A percentile compares a stretch with the other conserved stretches of the same genome.
phyloP scores from a whole-genome alignment of 148 eudicot species.

The Nepenthes mirabilis region DNA sequence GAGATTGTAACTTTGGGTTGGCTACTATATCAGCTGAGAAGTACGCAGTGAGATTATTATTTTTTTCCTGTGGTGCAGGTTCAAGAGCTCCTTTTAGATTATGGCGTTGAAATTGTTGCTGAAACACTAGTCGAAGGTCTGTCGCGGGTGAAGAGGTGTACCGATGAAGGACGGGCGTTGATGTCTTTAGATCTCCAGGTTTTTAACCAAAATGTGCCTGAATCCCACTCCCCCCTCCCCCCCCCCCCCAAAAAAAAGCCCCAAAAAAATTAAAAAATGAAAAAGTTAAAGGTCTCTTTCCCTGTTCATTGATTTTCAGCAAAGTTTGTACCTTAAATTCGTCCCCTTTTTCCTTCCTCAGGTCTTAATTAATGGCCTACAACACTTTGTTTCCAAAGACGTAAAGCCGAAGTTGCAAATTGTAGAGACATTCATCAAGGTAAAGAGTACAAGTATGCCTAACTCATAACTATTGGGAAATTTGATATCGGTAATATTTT shows the following conservation, averaged over 20 bases:
- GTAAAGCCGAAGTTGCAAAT: slow-evolving; percentile 70
- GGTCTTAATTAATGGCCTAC: slow-evolving; percentile 93
- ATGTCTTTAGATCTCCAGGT: slow-evolving; percentile 99
- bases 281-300: neutral
- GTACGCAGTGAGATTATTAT: neutral
- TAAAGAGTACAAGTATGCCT: slow-evolving; percentile 6
- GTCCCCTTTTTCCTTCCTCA: slow-evolving; percentile 12
- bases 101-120: slow-evolving; percentile 82
- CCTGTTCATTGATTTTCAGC: neutral
- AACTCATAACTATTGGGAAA: neutral
- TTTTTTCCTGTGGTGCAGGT: slow-evolving; percentile 31
- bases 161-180: slow-evolving; percentile 95
- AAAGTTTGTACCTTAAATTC: slow-evolving; percentile 1
- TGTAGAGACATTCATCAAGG: slow-evolving; percentile 89
- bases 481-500: neutral
- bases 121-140: slow-evolving; percentile 84
- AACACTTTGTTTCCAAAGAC: slow-evolving; percentile 65
- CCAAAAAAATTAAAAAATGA: neutral
- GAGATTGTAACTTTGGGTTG: no score
- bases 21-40: no score
- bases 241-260: no score
- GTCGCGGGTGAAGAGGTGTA: slow-evolving; percentile 80
- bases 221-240: neutral
- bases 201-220: neutral
- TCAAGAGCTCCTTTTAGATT: slow-evolving; percentile 69